phyloP scores from a whole-genome alignment of 1,284 basidiomycete species.

The Coniophora puteana region DNA sequence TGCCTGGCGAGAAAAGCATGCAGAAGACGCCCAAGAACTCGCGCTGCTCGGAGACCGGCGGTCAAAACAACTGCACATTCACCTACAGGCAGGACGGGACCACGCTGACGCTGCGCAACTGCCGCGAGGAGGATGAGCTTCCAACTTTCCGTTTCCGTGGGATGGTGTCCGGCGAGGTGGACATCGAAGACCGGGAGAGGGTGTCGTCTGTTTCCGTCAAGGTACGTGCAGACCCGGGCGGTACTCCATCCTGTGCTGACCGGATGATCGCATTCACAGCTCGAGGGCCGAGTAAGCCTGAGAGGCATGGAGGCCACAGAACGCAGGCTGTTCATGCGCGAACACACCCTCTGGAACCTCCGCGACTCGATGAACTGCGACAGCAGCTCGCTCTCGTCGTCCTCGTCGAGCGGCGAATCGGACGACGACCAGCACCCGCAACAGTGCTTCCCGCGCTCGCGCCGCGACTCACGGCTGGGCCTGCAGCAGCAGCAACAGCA shows the following conservation, averaged over 20 bases:
- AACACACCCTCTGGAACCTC: slow-evolving; percentile 40
- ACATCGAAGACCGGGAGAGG: slow-evolving; percentile 34
- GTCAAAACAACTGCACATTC: slow-evolving; percentile 26
- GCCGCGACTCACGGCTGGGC: too few relatives aligned
- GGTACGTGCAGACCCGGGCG: slow-evolving; percentile 40
- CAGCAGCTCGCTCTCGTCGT: too few relatives aligned
- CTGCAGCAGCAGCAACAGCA: too few relatives aligned
- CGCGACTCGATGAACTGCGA: slow-evolving; percentile 12
- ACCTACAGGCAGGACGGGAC: slow-evolving; percentile 26
- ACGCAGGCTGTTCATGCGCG: slow-evolving; percentile 32
- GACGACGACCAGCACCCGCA: too few relatives aligned
- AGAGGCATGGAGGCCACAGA: slow-evolving; percentile 33
- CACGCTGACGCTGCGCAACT: slow-evolving; percentile 24
- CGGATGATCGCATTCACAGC: slow-evolving; percentile 26
- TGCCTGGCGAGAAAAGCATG: slow-evolving; percentile 29
- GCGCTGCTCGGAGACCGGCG: slow-evolving; percentile 13
- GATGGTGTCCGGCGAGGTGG: slow-evolving; percentile 33
- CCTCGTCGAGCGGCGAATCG: too few relatives aligned
- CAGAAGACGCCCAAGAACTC: slow-evolving; percentile 24
- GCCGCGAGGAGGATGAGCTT: slow-evolving; percentile 27
- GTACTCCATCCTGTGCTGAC: neutral
- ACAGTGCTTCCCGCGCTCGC: too few relatives aligned
- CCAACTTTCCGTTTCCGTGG: slow-evolving; percentile 30
- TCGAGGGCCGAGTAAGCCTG: slow-evolving; percentile 48
- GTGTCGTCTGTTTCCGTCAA: slow-evolving; percentile 40